Conservation (phyloP, 805 yeast genomes). For the Saccharomycopsis sp. region DNA sequence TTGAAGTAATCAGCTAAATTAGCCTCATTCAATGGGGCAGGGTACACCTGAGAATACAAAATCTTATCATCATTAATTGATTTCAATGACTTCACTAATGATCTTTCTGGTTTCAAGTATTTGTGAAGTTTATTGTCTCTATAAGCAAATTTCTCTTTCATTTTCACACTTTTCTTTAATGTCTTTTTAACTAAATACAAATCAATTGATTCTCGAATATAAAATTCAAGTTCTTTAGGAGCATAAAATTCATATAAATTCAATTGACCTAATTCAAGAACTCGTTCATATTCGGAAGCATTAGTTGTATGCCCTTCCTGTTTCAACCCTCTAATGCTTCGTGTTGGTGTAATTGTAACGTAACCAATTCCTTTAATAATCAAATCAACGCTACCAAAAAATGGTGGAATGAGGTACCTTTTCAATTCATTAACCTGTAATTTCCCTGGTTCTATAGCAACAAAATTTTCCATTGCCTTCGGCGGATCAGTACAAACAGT, state of each 20-base stretch:
- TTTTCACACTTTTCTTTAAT: background rate
- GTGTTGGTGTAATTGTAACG: constrained; percentile 54
- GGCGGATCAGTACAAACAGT: constrained; percentile 24
- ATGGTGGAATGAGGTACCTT: constrained; percentile 61
- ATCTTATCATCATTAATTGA: background rate
- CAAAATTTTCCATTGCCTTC: constrained; percentile 25
- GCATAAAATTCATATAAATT: constrained; percentile 17
- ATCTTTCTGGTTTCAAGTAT: background rate
- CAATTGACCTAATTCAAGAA: constrained; percentile 5
- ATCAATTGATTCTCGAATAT: constrained; percentile 17
- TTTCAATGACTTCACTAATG: background rate
- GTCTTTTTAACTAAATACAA: constrained; percentile 10
- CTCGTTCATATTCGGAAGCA: constrained; percentile 31
- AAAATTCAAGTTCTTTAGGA: constrained; percentile 14
- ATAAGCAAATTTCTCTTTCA: background rate
- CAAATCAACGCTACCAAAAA: constrained; percentile 57
- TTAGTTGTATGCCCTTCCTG: background rate
- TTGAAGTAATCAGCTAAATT: background rate
- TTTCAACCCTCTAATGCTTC: constrained; percentile 25
- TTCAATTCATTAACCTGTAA: constrained; percentile 18
- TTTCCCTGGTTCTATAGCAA: constrained; percentile 9
- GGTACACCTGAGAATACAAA: constrained; percentile 3
- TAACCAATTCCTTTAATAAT: constrained; percentile 62
- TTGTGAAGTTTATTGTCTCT: constrained; percentile 1
- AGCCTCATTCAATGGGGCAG: constrained; percentile 2